These are phyloP conservation scores for Termitomyces sp. DNA, from an alignment of 1,284 basidiomycete species.

Conservation along the genomic window DNA sequence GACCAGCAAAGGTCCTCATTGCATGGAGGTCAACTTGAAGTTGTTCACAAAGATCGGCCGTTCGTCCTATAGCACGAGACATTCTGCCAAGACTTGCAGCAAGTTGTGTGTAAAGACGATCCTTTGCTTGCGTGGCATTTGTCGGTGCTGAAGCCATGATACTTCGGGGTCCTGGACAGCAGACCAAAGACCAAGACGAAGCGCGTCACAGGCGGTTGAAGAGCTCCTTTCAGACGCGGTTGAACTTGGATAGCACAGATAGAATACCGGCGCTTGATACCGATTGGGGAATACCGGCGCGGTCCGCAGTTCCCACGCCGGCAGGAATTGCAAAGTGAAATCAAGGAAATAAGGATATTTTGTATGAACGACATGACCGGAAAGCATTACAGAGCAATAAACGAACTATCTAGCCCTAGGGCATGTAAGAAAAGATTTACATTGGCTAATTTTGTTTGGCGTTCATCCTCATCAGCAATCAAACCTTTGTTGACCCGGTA, in stretches of 20 bases:
- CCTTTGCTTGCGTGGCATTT: constrained; percentile 67
- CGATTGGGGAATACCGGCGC: too few relatives aligned
- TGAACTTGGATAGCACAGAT: too few relatives aligned
- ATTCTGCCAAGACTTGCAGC: constrained; percentile 57
- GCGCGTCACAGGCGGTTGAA: neutral
- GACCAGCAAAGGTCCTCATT: constrained; percentile 65
- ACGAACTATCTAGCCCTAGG: constrained; percentile 78
- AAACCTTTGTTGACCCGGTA: constrained; percentile 72
- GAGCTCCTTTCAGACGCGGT: neutral
- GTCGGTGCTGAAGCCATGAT: constrained; percentile 22
- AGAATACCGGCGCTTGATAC: too few relatives aligned
- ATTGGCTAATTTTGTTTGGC: constrained; percentile 67
- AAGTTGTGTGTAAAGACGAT: constrained; percentile 66
- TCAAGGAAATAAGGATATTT: neutral
- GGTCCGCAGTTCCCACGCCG: neutral
- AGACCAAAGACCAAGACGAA: neutral
- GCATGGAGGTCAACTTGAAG: constrained; percentile 66
- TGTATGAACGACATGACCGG: constrained; percentile 6
- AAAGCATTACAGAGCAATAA: constrained; percentile 57
- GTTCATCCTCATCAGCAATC: constrained; percentile 64
- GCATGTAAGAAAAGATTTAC: constrained; percentile 86
- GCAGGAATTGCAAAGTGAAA: too few relatives aligned
- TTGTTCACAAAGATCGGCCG: constrained; percentile 66
- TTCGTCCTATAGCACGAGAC: constrained; percentile 56
- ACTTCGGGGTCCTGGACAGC: too few relatives aligned